Evolutionary conservation across 1,139 yeast genomes (phyloP), one percentile per base, ranked within the genome.

Genomic region (Barnettozyma hawaiiensis): DNA sequence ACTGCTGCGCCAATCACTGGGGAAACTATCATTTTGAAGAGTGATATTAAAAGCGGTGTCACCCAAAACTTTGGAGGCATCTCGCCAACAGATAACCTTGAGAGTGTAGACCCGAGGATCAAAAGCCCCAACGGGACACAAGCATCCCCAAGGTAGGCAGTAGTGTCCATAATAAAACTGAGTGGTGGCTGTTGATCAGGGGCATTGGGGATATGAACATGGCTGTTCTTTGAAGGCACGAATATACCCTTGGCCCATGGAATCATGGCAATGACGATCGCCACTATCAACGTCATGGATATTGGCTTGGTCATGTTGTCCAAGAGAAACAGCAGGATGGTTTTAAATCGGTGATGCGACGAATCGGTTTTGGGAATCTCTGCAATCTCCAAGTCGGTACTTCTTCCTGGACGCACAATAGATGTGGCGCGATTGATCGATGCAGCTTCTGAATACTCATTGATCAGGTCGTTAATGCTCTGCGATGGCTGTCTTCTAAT

Each of bases 101-200:
- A 81, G 36, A 90, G 76, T 4, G 96, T 87, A 10, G 94, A 95
- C 2, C 97, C 97, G 27, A 90, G 62, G 46, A 90, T 61, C 40
- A 85, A 61, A 45, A 90, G 69, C 2, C 97, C 97, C 47, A 87
- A 66, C 1, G 97, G 97, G 26, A 90, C 97, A 31, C 86, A 78
- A 0, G 97, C 96, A 2, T 79, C 78, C 1, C 96, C 96, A 5
- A 90, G 68, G 59, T 89, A 90, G 14, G 76, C 60, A 1, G 92
- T 70, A 48, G 81, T 78, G 59, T 90, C 96, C 75, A 90, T 82
- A 12, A 89, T 48, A 52, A 90, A 90, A 19, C 89, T 85, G 37
- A 90, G 69, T 1, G 95, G 87, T 0, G 97, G 97, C n/a, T 36
- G 29, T 2, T 27, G 39, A 60, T 89, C 97, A 0, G 97, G 96